phyloP scores from a whole-genome alignment of 139 green algal genomes.

The Choricystis sp. region DNA sequence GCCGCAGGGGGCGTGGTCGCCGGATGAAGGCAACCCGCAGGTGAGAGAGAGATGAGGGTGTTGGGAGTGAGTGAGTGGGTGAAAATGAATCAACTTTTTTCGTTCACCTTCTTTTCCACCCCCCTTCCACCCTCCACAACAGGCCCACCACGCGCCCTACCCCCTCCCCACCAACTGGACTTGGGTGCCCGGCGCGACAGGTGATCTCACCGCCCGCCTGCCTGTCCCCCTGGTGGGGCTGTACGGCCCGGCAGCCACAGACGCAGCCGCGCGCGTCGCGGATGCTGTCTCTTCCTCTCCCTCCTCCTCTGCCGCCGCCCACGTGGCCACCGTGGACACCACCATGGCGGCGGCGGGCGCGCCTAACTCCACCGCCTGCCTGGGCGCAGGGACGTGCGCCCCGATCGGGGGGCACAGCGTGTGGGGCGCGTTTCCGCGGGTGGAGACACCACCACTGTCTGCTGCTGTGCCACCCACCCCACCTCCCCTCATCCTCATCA shows the following conservation, averaged over 20 bases:
- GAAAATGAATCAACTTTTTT: no score
- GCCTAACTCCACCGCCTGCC: constrained; percentile 29
- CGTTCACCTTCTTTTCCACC: no score
- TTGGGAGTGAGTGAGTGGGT: no score
- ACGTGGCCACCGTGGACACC: constrained; percentile 25
- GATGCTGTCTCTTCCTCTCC: no score
- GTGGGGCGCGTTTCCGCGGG: constrained; percentile 35
- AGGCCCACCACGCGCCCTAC: background rate
- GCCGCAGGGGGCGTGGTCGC: background rate
- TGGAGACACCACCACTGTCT: constrained; percentile 10
- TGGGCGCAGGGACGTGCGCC: constrained; percentile 26
- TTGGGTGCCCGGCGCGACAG: background rate
- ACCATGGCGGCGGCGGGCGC: constrained; percentile 21
- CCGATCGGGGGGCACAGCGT: constrained; percentile 57
- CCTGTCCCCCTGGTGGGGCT: background rate
- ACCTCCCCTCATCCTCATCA: constrained; percentile 25
- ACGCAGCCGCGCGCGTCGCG: background rate
- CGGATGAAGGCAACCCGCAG: background rate
- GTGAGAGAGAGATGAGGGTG: no score
- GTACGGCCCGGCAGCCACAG: background rate
- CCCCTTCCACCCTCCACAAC: no score
- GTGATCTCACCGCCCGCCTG: background rate
- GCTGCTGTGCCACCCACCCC: background rate
- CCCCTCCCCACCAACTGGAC: background rate
- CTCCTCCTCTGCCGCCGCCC: no score